Conservation (phyloP, 768 basidiomycete species). For the Xerocomellus intermedius region DNA sequence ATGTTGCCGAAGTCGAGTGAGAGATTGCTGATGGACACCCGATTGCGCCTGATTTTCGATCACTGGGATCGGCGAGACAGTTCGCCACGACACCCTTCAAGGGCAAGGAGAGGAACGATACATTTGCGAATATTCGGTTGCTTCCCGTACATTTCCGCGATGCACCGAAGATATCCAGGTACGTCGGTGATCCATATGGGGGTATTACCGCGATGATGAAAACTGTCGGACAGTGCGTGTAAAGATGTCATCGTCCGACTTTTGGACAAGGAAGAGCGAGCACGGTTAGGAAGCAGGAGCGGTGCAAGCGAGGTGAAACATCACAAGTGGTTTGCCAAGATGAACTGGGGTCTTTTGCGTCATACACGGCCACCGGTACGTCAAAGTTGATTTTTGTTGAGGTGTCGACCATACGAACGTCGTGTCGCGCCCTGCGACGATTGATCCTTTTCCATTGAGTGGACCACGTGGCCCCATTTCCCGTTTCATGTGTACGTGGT, state of each 20-base stretch:
- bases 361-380: slow-evolving; percentile 91
- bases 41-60: slow-evolving; percentile 30
- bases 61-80: slow-evolving; percentile 41
- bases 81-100: slow-evolving; percentile 99
- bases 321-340: slow-evolving; percentile 96
- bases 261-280: slow-evolving; percentile 89
- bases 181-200: slow-evolving; percentile 30
- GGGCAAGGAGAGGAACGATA: slow-evolving; percentile 89
- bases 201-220: slow-evolving; percentile 9
- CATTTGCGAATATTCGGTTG: slow-evolving; percentile 93
- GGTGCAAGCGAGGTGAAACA: slow-evolving; percentile 99
- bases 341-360: slow-evolving; percentile 95
- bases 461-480: slow-evolving; percentile 12
- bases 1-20: slow-evolving; percentile 12
- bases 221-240: slow-evolving; percentile 55
- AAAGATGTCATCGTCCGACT: slow-evolving; percentile 87
- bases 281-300: slow-evolving; percentile 84
- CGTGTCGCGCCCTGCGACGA: neutral
- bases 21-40: slow-evolving; percentile 33
- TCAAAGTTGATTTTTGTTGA: slow-evolving; percentile 1
- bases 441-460: neutral
- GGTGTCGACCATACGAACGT: neutral
- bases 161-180: slow-evolving; percentile 73
- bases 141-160: slow-evolving; percentile 87
- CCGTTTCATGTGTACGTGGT: slow-evolving; percentile 8